Evolutionary conservation across 148 eudicot species (phyloP).

Genomic region (Rhododendron kiyosumense): DNA sequence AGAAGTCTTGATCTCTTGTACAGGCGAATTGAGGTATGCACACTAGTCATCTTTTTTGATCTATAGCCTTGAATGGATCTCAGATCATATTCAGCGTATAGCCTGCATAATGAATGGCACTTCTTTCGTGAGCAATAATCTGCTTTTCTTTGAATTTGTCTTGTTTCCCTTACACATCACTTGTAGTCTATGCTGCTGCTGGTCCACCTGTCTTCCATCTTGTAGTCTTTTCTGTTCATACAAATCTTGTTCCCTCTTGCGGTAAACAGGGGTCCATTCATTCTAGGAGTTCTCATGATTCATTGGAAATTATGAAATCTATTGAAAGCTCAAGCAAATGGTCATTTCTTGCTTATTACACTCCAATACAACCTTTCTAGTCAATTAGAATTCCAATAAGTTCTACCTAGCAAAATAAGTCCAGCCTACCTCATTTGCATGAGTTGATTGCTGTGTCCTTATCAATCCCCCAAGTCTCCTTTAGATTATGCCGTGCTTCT

Average conservation of each 20-base stretch:
- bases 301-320: not conserved
- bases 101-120: not conserved
- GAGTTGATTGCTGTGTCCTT: not conserved
- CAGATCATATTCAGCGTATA: not conserved
- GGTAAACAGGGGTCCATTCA: not conserved
- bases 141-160: not conserved
- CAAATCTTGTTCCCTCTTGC: not conserved
- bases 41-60: slow-evolving; percentile 2
- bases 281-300: not conserved
- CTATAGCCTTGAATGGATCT: not conserved
- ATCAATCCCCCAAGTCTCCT: not conserved
- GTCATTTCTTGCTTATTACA: not conserved
- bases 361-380: not conserved
- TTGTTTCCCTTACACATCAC: not conserved
- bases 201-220: not conserved
- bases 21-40: slow-evolving; percentile 92
- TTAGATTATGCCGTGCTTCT: not conserved
- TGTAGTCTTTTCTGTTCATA: not conserved
- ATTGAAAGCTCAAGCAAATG: not conserved
- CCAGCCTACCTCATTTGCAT: slow-evolving; percentile 3
- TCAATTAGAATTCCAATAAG: not conserved
- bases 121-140: not conserved
- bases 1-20: slow-evolving; percentile 96
- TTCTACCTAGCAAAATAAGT: not conserved
- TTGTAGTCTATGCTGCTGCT: not conserved